Evolutionary conservation across 2,329 filamentous ascomycete species (phyloP), one percentile per base, ranked within the genome.

Genomic region (Epichloe bromicola): DNA sequence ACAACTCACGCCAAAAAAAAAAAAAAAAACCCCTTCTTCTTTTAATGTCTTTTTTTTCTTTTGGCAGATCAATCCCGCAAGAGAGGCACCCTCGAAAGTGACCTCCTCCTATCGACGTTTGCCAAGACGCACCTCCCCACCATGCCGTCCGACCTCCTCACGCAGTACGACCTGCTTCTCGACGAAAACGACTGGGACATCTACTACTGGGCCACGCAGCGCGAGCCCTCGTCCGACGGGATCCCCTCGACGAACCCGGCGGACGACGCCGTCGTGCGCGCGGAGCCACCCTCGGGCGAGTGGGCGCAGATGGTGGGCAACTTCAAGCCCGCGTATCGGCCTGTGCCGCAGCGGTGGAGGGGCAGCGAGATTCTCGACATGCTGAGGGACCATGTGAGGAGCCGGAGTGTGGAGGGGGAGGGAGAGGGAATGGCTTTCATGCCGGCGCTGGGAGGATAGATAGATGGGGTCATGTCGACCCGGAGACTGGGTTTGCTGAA

Each of bases 151-250:
- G 68, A 74, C 48, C 86, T 94, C 64, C 82, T 97, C 59, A 70
- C 79, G 60, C 80, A 95, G 68, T 97, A 93, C 73, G 91, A 97
- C 67, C 73, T 78, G 30, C 94, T 98, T 74, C 82, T 98, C 51
- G 93, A 98, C 69, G 93, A 98, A 72, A 98, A 98, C 69, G 93
- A 98, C 73, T 98, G 93, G 93, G 93, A 98, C 67, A 96, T 98
- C 55, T 98, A 98, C 76, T 98, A 98, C 76, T 98, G 93, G 93
- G 88, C 87, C 3, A 98, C 93, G 15, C 93, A 98, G 69, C 82
- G 88, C 59, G 66, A 68, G 59, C 80, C 81, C 34, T 67, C 73
- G 48, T 67, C 73, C 47, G 65, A 67, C 55, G 56, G 80, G 36
- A 67, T 73, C 49, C 73, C 79, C 52, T 57, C 65, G 50, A 66